Evolutionary conservation across 345 rosid genomes (phyloP).

Genomic region (Brassica carinata): DNA sequence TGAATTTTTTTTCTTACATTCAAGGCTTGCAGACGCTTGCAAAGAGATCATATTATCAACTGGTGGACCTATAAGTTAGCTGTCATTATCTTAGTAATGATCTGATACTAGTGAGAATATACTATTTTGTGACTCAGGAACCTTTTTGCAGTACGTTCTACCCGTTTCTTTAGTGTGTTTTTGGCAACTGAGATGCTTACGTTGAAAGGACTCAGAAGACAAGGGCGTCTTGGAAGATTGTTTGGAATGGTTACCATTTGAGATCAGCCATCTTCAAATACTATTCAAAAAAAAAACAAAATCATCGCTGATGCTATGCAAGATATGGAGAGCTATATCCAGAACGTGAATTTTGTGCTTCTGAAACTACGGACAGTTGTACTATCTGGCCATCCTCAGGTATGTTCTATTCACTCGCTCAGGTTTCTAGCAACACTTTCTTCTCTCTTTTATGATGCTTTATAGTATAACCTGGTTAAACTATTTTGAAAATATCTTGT

Average conservation of each 20-base stretch:
- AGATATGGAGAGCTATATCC: constrained; percentile 78
- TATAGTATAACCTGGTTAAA: not conserved
- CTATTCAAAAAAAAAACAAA: constrained; percentile 59
- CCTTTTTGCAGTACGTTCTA: constrained; percentile 64
- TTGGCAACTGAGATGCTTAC: constrained; percentile 80
- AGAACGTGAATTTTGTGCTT: constrained; percentile 80
- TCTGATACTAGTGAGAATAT: constrained; percentile 1
- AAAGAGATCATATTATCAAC: not conserved
- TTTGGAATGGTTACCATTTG: constrained; percentile 80
- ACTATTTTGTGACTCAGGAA: constrained; percentile 52
- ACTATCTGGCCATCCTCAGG: constrained; percentile 97
- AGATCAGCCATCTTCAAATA: constrained; percentile 98
- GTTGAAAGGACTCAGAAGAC: constrained; percentile 80
- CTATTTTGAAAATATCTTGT: constrained; percentile 2
- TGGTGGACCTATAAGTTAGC: not conserved
- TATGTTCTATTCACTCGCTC: constrained; percentile 28
- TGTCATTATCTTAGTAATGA: not conserved
- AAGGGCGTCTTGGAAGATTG: constrained; percentile 91
- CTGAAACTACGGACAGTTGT: constrained; percentile 74
- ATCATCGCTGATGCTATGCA: constrained; percentile 94
- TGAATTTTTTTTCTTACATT: no score
- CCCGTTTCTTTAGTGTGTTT: constrained; percentile 58
- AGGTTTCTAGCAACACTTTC: not conserved
- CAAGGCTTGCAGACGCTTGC: not conserved
- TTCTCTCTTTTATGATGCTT: not conserved